Conservation (phyloP, 345 rosid genomes). For the Hibiscus trionum region DNA sequence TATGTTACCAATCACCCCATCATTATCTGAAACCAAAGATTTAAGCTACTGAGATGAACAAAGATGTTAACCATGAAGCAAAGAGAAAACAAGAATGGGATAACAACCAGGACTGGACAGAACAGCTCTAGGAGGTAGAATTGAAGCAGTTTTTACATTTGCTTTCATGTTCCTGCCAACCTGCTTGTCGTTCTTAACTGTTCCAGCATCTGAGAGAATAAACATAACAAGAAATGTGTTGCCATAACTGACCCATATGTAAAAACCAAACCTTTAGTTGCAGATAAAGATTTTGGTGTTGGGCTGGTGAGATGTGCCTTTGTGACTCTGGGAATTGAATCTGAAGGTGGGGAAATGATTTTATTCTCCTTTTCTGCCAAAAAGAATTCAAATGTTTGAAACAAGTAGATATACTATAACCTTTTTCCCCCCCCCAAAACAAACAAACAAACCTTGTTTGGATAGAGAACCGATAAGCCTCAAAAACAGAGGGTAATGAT, state of each 20-base stretch:
- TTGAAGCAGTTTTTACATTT: not conserved
- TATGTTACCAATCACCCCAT: slow-evolving; percentile 19
- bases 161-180: not conserved
- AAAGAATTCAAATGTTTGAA: not conserved
- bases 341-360: slow-evolving; percentile 12
- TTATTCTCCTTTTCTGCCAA: slow-evolving; percentile 21
- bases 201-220: not conserved
- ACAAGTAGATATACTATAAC: not conserved
- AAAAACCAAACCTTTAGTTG: not conserved
- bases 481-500: not conserved
- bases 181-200: slow-evolving; percentile 8
- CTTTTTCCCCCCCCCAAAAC: slow-evolving; percentile 12
- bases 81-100: not conserved
- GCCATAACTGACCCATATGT: not conserved
- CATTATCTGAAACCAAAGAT: slow-evolving; percentile 22
- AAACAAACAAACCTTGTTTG: not conserved
- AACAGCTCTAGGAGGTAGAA: slow-evolving; percentile 28
- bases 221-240: not conserved
- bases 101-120: slow-evolving; percentile 31
- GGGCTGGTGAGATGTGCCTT: not conserved
- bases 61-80: not conserved
- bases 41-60: too few species aligned
- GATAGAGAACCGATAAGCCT: slow-evolving; percentile 16
- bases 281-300: not conserved
- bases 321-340: not conserved